Base-by-base conservation (phyloP, 116 monocot genomes). In the Phalaenopsis hybrid region DNA sequence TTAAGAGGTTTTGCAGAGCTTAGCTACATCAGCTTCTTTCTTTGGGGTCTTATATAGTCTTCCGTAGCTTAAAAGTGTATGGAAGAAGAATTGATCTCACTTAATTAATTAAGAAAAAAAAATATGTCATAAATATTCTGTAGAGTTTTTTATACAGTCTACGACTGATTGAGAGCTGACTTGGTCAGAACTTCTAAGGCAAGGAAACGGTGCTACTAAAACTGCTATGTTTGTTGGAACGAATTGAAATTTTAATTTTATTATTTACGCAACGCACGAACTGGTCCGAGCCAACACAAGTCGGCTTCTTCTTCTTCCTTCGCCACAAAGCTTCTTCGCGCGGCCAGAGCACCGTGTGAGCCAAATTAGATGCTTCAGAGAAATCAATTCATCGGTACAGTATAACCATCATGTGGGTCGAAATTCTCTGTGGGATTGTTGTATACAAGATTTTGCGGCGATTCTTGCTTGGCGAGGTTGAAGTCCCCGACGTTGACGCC, bases 341-440 rank as follows among this genome's bases (percentile, higher is more conserved):
- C 25, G 8, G 65, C 25, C 67, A 23, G 28, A 67, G 55, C 4
- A 15, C 55, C 16, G 55, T 2, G 55, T 55, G 55, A 15, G 55
- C 4, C 3, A 3, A 3, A 11, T 50, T 8, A 17, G 21, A 75
- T 4, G 75, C 25, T 75, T 75, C 21, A 75, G 21, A 7, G 8
- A 45, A 5, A 75, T 45, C 18, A n/a, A 75, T 37, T n/a, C 17
- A 12, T 75, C 37, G 72, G 72, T 37, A 55, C 4, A 55, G 55
- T 55, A 55, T 16, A 55, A 72, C 20, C 7, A 21, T 77, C 51
- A 97, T 97, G 97, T 94, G 88, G 92, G 49, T 92, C 57, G 90
- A 91, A 86, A 88, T 97, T 81, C 57, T 98, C 43, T 94, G 85
- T 85, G 91, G 91, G 9, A 7, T 98, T 20, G 85, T 93, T 37